Base-by-base conservation (phyloP, 495 filamentous ascomycete species). In the Usnea hakonensis region DNA sequence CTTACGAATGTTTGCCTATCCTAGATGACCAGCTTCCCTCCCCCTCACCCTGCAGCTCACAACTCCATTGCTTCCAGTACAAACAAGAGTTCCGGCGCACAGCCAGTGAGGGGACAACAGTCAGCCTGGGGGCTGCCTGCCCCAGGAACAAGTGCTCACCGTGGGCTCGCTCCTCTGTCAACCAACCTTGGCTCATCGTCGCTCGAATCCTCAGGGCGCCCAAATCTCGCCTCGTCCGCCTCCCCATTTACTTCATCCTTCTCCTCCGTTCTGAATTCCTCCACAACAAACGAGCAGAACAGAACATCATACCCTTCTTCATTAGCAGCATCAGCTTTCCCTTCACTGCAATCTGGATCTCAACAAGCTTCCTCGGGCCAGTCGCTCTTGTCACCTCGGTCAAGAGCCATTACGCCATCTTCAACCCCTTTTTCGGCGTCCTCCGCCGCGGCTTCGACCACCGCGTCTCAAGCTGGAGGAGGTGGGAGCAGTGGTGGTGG, bases 121-220 rank as follows among this genome's bases (percentile, higher is more conserved):
- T 79, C 81, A 73, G 76, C 79, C 69, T 87, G 84, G 85, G 83
- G 80, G 73, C 73, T 77, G 65, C 76, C 82, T 70, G 73, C 73
- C 73, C 77, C 82, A 69, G 82, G 83, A 74, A 79, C 82, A 66
- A 74, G 72, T 70, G 76, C 78, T 73, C 82, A 82, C 69, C 80
- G 82, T 74, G 82, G 80, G 69, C 78, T 87, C 69, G 80, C 85
- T 67, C 83, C 85, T 67, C 78, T 87, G 67, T 85, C 84, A 64
- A 83, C 74, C 56, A 73, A 80, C 65, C 71, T 81, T 62, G 74
- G 75, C 55, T 78, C 79, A 37, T 67, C 72, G 60, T 71, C 73
- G 65, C 72, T 79, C 69, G 73, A 78, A 66, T 67, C 69, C 57
- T 72, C 70, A 19, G 74, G 69, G 58, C 80, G 76, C 61, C 77